Evolutionary conservation across 73 alveolate species (phyloP).

Genomic region (Paramecium bursaria): DNA sequence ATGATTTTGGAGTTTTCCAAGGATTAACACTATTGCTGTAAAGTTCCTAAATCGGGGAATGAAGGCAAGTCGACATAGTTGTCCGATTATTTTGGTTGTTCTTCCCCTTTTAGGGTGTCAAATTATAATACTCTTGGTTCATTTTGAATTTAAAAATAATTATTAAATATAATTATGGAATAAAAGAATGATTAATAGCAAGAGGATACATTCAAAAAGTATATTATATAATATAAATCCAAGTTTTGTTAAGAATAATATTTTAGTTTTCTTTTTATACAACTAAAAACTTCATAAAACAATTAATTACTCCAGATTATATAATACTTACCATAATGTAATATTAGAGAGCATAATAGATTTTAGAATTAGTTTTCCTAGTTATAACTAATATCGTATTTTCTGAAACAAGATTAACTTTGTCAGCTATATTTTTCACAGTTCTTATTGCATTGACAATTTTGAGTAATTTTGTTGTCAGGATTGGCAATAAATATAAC

Average conservation of each 20-base stretch:
- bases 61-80: no score
- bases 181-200: neutral
- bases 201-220: neutral
- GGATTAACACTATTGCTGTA: conserved; percentile 35
- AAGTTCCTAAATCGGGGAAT: no score
- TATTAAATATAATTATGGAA: neutral
- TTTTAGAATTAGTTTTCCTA: neutral
- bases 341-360: neutral
- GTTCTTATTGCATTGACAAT: neutral
- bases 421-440: neutral
- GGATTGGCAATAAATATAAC: neutral
- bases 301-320: neutral
- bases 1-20: conserved; percentile 59
- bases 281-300: no score
- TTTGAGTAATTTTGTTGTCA: no score
- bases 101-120: no score
- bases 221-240: no score
- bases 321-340: neutral
- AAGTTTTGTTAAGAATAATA: neutral
- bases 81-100: no score
- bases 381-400: no score
- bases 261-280: neutral
- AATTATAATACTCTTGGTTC: no score
- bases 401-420: neutral
- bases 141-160: no score